Base-by-base conservation (phyloP, 2,329 filamentous ascomycete genomes). In the Arachnomyces sp. region DNA sequence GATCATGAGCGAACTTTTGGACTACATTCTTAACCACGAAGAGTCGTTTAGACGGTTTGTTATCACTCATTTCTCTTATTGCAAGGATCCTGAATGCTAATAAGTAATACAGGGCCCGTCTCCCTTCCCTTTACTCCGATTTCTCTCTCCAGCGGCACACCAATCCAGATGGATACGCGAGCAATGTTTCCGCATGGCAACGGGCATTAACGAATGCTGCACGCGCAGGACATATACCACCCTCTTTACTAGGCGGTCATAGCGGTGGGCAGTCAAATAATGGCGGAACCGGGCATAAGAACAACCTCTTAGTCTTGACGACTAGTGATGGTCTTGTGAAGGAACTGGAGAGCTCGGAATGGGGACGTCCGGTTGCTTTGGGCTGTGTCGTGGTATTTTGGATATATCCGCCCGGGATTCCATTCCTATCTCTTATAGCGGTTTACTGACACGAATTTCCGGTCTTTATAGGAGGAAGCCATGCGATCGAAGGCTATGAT, bases 41-140 rank as follows among this genome's bases (percentile, higher is more conserved):
- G 66, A 73, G 34, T 74, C 77, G 46, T 84, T 84, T 43, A 56
- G 62, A 55, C 63, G 25, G 34, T 48, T 8, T 37, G 39, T 11
- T 51, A 4, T 39, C 2, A n/a, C 4, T 36, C 13, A 3, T 12
- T 7, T 18, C 30, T 15, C 33, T 4, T 17, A 21, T 32, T 13
- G n/a, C 9, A 8, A 8, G 8, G 14, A 8, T 14, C 31, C 15
- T 34, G 8, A 9, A 8, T 34, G 8, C 9, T 8, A 9, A 9
- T 34, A 38, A 40, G 21, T 18, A 18, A 47, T 62, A 60, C 49
- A 87, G 82, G 66, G 76, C 81, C 47, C 84, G 88, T 36, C 73
- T 95, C 9, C 81, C 86, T 9, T 89, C 87, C 4, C 78, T 95
- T 34, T 95, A 93, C 66, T 89, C 87, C 35, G 88, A 95, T 60